Percentiles rank a stretch among this genome's conserved stretches.
phyloP scores from a whole-genome alignment of 352 stramenopile species.

The Globisporangium heterothallicum region DNA sequence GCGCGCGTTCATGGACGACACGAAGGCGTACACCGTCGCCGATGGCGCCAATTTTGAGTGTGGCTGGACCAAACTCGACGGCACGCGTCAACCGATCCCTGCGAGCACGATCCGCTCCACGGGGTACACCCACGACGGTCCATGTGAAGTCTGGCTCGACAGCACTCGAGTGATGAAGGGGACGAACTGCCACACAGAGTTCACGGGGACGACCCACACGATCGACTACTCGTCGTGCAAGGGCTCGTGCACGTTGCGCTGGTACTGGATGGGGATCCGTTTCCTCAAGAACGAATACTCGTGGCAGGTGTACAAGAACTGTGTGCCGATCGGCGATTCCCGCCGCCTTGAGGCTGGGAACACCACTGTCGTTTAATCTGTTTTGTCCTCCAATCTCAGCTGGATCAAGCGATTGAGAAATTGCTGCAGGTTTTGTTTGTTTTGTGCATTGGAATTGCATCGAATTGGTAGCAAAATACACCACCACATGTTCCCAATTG shows the following conservation, averaged over 20 bases:
- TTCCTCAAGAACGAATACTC: slow-evolving; percentile 44
- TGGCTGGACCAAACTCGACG: slow-evolving; percentile 23
- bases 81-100: slow-evolving; percentile 26
- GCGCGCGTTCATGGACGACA: slow-evolving; percentile 15
- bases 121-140: slow-evolving; percentile 44
- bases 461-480: no score
- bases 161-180: slow-evolving; percentile 27
- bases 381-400: no score
- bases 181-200: slow-evolving; percentile 27
- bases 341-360: slow-evolving; percentile 1
- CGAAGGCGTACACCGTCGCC: slow-evolving; percentile 9
- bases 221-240: slow-evolving; percentile 36
- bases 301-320: slow-evolving; percentile 60
- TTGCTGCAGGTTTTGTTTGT: no score
- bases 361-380: no score
- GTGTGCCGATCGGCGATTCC: slow-evolving; percentile 6
- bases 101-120: slow-evolving; percentile 24
- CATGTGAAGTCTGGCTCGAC: slow-evolving; percentile 43
- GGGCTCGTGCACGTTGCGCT: slow-evolving; percentile 28
- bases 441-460: no score
- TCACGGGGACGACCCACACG: slow-evolving; percentile 28
- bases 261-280: slow-evolving; percentile 37
- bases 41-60: slow-evolving; percentile 26
- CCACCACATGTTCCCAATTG: no score
- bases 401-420: no score